Base-by-base conservation (phyloP, 805 yeast genomes). In the Candida sonorensis region DNA sequence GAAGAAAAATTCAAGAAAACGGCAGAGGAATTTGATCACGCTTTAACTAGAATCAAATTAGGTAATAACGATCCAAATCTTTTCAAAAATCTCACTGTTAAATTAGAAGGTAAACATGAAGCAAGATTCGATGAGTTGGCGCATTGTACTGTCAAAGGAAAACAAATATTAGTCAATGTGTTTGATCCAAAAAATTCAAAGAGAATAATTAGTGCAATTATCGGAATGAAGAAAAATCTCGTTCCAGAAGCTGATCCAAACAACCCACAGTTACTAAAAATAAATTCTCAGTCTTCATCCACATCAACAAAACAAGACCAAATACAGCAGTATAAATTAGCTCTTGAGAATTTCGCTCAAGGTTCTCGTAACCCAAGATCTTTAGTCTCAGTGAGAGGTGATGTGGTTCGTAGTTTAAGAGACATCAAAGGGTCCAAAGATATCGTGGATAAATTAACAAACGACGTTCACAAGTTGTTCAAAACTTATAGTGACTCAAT, bases 101-200 rank as follows among this genome's bases (percentile, higher is more conserved):
- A 63, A 12, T 46, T 72, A 3, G 68, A 66, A 22, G 67, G 70
- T 26, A 64, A 69, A 10, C 63, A 67, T 31, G 54, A 61, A 2
- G 67, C 67, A 3, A 21, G 29, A 7, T 81, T 80, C 51, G 69
- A 75, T 3, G 65, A 76, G 19, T 58, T 85, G 18, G 95, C 95
- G 1, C 79, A 78, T 39, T 79, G 90, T 3, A 61, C 81, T 0
- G 44, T 75, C 32, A 80, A 80, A 44, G 92, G 90, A 3, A 69
- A 83, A 45, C 67, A 75, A 44, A 64, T 85, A 32, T 58, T 72
- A 20, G 73, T 90, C n/a, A 86, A 95, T 0, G 88, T 87, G 2
- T 90, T 81, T 55, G 96, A 90, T 49, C 94, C 95, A 6, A 68
- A 67, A 31, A 70, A 83, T 43, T 68, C 75, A 24, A 81, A 84